phyloP scores from a whole-genome alignment of 495 filamentous ascomycete genomes.

The Penicillium tannophilum region DNA sequence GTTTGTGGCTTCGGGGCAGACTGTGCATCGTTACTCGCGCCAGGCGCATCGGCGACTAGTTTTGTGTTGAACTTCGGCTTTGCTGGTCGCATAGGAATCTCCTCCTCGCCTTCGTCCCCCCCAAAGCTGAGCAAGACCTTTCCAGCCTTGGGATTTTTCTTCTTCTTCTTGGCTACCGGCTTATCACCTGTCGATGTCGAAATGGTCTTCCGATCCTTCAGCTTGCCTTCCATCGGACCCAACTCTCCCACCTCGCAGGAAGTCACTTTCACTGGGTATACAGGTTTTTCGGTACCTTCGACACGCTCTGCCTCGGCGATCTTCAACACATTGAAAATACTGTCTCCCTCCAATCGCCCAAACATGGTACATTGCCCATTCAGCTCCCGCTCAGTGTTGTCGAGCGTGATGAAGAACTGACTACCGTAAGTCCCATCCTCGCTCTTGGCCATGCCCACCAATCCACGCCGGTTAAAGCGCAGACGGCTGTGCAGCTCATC shows the following conservation, averaged over 20 bases:
- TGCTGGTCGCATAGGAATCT: slow-evolving; percentile 62
- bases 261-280: slow-evolving; percentile 84
- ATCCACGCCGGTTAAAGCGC: slow-evolving; percentile 87
- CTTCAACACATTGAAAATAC: slow-evolving; percentile 91
- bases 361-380: slow-evolving; percentile 92
- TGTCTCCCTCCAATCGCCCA: slow-evolving; percentile 88
- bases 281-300: slow-evolving; percentile 77
- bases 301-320: slow-evolving; percentile 85
- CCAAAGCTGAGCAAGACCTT: slow-evolving; percentile 90
- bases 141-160: slow-evolving; percentile 72
- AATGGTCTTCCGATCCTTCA: slow-evolving; percentile 66
- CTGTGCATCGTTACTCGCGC: slow-evolving; percentile 19
- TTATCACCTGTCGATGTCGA: slow-evolving; percentile 40
- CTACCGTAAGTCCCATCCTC: slow-evolving; percentile 76
- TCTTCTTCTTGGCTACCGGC: slow-evolving; percentile 64
- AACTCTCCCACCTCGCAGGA: slow-evolving; percentile 72
- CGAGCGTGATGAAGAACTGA: slow-evolving; percentile 96
- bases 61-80: slow-evolving; percentile 91
- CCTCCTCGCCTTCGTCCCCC: slow-evolving; percentile 73
- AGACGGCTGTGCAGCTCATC: slow-evolving; percentile 92
- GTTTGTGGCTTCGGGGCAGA: slow-evolving; percentile 18
- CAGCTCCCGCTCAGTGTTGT: slow-evolving; percentile 76
- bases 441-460: slow-evolving; percentile 88
- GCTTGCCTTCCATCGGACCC: slow-evolving; percentile 86
- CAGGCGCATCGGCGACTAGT: slow-evolving; percentile 60